Base-by-base conservation (phyloP, 371 early-diverging fungal species). In the Mycotypha africana region DNA sequence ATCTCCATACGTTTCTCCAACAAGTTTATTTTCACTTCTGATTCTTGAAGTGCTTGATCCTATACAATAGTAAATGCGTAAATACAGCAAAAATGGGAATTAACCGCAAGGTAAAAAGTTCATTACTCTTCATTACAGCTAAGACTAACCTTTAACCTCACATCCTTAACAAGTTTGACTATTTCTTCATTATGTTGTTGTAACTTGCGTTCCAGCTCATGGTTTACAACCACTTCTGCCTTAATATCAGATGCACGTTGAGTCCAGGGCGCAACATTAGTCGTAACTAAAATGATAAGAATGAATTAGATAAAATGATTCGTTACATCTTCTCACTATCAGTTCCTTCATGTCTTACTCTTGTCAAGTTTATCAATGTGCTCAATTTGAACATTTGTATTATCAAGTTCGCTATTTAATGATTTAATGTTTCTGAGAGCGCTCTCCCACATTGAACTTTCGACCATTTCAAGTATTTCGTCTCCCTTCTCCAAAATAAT, bases 11-110 rank as follows among this genome's bases (percentile, higher is more conserved):
- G 76, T 52, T 79, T 87, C 56, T 88, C 89, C 12, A 92, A 74
- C 46, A 91, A 54, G 39, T 87, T 88, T 3, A 91, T 76, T 63
- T 85, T 86, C 33, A 92, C 83, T 19, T 63, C 58, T 7, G 73
- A 59, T 64, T 95, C 92, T 58, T 89, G 86, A 30, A 91, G 58
- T 11, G 69, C 53, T 74, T 90, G 84, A 42, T 91, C 87, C 74
- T 81, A 44, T 21, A 21, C 17, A 22, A 16, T 21, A 16, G 22
- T 23, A 21, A 11, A 38, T 22, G 8, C n/a, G n/a, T n/a, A n/a
- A n/a, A n/a, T n/a, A n/a, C n/a, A n/a, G n/a, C n/a, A n/a, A n/a
- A n/a, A n/a, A n/a, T n/a, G n/a, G n/a, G n/a, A n/a, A n/a, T n/a
- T n/a, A n/a, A n/a, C n/a, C n/a, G n/a, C n/a, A n/a, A n/a, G n/a